Conservation (phyloP, 2,329 filamentous ascomycete genomes). For the Penicillium verrucosum region DNA sequence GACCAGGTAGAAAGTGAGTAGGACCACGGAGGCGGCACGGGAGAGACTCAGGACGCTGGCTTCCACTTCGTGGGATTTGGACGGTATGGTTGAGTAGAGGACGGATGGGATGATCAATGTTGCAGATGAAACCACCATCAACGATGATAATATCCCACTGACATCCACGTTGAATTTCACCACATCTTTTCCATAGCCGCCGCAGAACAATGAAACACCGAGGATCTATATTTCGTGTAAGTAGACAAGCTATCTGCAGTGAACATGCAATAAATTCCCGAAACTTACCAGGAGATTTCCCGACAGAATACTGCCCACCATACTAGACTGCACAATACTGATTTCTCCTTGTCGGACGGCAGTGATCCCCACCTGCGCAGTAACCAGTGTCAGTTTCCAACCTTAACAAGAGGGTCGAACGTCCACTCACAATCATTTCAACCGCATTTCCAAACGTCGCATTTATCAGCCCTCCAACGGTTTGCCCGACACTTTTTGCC, state of each 20-base stretch:
- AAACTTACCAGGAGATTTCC: slow-evolving; percentile 64
- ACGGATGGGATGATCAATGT: slow-evolving; percentile 68
- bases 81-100: slow-evolving; percentile 15
- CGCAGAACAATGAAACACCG: slow-evolving; percentile 82
- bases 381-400: neutral
- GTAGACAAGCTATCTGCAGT: neutral
- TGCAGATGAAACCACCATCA: slow-evolving; percentile 71
- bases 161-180: slow-evolving; percentile 85
- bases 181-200: slow-evolving; percentile 66
- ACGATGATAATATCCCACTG: slow-evolving; percentile 73
- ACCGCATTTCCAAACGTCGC: slow-evolving; percentile 60
- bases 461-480: slow-evolving; percentile 55
- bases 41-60: slow-evolving; percentile 37
- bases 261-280: neutral
- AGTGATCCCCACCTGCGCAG: slow-evolving; percentile 54
- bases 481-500: slow-evolving; percentile 53
- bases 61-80: slow-evolving; percentile 5
- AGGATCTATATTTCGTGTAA: slow-evolving; percentile 51
- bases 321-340: slow-evolving; percentile 78
- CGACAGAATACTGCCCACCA: slow-evolving; percentile 81
- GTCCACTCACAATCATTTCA: slow-evolving; percentile 58
- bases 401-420: neutral
- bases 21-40: slow-evolving; percentile 53
- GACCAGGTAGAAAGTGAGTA: slow-evolving; percentile 52
- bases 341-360: slow-evolving; percentile 69